A percentile compares a stretch with the other conserved stretches of the same genome.
These are phyloP conservation scores for Pseudogymnoascus sp. DNA, from an alignment of 2,329 filamentous ascomycete genomes.

Conservation along the genomic window DNA sequence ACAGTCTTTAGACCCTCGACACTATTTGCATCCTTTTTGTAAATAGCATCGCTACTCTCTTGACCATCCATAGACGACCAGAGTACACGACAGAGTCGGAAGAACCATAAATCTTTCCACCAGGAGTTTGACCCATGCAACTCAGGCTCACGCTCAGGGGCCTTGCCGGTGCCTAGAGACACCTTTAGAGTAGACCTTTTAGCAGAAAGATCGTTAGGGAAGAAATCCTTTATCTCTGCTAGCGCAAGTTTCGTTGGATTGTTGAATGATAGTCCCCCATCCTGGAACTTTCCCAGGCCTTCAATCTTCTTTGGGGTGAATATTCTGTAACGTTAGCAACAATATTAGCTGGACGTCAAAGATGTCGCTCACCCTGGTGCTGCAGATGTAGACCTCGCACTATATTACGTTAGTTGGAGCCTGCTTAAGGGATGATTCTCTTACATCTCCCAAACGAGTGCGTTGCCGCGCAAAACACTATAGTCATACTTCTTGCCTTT, in stretches of 20 bases:
- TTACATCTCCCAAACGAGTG: too few species aligned
- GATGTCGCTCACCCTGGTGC: slow-evolving; percentile 17
- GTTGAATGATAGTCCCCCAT: slow-evolving; percentile 22
- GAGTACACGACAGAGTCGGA: slow-evolving; percentile 19
- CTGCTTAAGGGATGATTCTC: too few species aligned
- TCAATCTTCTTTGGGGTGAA: slow-evolving; percentile 21
- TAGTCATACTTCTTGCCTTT: too few species aligned
- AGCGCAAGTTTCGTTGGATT: slow-evolving; percentile 21
- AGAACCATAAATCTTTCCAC: slow-evolving; percentile 21
- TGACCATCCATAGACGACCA: slow-evolving; percentile 20
- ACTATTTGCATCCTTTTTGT: slow-evolving; percentile 3
- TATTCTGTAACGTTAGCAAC: not conserved
- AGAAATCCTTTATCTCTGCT: slow-evolving; percentile 18
- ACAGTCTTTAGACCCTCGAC: too few species aligned
- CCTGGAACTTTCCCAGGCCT: slow-evolving; percentile 23
- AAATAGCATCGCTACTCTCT: slow-evolving; percentile 18
- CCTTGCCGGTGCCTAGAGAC: slow-evolving; percentile 17
- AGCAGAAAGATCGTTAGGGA: slow-evolving; percentile 15
- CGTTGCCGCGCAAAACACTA: too few species aligned
- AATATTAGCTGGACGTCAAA: too few species aligned
- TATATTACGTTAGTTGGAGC: too few species aligned
- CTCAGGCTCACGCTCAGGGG: slow-evolving; percentile 16
- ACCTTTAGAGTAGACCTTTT: slow-evolving; percentile 21
- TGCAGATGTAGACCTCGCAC: slow-evolving; percentile 14
- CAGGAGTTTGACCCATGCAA: slow-evolving; percentile 18